Conservation (phyloP, 1,139 yeast genomes). For the Zygosaccharomyces pseudobailii region DNA sequence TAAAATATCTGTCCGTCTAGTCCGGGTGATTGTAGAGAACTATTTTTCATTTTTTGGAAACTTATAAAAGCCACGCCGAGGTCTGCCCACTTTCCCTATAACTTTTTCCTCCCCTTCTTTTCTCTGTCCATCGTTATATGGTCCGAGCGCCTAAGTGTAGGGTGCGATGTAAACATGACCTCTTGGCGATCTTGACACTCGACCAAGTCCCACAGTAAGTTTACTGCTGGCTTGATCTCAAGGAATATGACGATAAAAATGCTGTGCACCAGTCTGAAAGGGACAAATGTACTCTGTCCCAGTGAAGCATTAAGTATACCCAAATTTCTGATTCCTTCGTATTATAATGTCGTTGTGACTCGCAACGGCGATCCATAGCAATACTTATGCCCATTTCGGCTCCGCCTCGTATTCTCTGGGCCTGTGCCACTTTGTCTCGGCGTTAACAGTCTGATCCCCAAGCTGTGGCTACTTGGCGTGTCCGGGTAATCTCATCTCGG, state of each 20-base stretch:
- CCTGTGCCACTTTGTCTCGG: too few relatives aligned
- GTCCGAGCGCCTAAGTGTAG: too few relatives aligned
- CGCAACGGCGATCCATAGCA: not conserved
- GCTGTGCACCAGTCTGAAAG: slow-evolving; percentile 39
- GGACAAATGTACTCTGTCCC: slow-evolving; percentile 24
- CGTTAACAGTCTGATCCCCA: not conserved
- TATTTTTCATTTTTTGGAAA: not conserved
- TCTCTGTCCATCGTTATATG: too few relatives aligned
- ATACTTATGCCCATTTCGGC: too few relatives aligned
- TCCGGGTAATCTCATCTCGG: not conserved
- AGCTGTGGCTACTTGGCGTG: not conserved
- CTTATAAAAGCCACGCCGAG: not conserved
- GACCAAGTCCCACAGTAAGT: not conserved
- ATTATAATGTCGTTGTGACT: not conserved
- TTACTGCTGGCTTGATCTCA: not conserved
- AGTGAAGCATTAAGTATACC: slow-evolving; percentile 37
- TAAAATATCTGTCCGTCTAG: not conserved
- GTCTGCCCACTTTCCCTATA: not conserved
- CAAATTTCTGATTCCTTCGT: slow-evolving; percentile 33
- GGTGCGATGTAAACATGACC: not conserved
- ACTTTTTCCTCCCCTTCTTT: not conserved
- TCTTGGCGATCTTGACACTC: not conserved
- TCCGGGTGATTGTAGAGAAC: not conserved
- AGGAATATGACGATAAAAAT: slow-evolving; percentile 33
- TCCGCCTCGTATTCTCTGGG: too few relatives aligned